These are phyloP conservation scores for Corymbia calophylla DNA, from an alignment of 441 rosid genomes.

Conservation along the genomic window DNA sequence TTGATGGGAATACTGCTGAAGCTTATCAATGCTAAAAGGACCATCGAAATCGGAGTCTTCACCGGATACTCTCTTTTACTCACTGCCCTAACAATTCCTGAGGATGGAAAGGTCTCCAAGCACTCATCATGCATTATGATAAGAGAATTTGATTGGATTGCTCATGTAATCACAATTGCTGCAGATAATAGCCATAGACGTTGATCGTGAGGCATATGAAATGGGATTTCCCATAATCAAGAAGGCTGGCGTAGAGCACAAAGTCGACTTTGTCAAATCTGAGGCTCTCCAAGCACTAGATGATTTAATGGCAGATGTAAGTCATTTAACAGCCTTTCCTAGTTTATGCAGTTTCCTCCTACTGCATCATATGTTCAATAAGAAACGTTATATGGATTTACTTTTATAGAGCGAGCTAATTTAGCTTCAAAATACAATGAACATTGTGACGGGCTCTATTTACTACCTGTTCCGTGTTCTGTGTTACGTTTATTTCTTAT, in stretches of 20 bases:
- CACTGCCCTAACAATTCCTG: conserved; percentile 45
- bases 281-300: conserved; percentile 38
- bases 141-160: background rate
- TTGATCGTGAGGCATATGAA: conserved; percentile 27
- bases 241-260: conserved; percentile 46
- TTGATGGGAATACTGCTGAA: conserved; percentile 30
- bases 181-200: conserved; percentile 40
- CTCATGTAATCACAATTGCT: background rate
- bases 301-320: conserved; percentile 26
- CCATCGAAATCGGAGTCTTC: conserved; percentile 48
- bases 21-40: conserved; percentile 36
- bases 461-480: background rate
- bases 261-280: conserved; percentile 38
- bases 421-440: background rate
- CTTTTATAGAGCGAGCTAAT: background rate
- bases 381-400: background rate
- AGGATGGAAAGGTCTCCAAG: conserved; percentile 32
- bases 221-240: conserved; percentile 36
- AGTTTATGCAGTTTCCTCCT: background rate
- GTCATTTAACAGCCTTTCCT: background rate
- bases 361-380: background rate
- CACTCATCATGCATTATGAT: background rate
- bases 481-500: background rate
- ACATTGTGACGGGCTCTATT: background rate
- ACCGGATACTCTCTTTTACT: conserved; percentile 61